These are phyloP conservation scores for Sporisorium exsertum DNA, from an alignment of 1,284 basidiomycete genomes.

Conservation along the genomic window DNA sequence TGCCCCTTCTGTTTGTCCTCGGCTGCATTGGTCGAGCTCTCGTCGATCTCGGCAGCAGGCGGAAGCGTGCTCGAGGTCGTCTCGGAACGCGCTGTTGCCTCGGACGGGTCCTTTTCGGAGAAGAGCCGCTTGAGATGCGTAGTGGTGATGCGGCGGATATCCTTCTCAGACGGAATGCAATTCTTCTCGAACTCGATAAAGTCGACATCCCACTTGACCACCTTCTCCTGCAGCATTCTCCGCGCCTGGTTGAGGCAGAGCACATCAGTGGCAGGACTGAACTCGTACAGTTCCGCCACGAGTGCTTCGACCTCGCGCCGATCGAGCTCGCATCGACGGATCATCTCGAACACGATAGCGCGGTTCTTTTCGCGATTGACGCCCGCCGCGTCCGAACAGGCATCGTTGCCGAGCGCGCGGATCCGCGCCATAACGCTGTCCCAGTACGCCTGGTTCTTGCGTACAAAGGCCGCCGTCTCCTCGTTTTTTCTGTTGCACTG, in stretches of 20 bases:
- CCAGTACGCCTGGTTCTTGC: conserved; percentile 77
- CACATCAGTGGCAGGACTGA: conserved; percentile 76
- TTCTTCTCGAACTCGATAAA: conserved; percentile 74
- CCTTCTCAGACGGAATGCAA: conserved; percentile 71
- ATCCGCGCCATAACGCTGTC: conserved; percentile 73
- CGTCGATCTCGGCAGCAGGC: conserved; percentile 66
- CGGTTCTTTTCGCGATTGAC: conserved; percentile 51
- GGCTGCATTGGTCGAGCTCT: conserved; percentile 42
- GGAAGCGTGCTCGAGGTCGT: conserved; percentile 42
- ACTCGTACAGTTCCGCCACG: conserved; percentile 76
- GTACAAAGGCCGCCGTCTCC: conserved; percentile 83
- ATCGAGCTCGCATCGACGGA: conserved; percentile 55
- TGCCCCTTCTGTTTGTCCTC: conserved; percentile 23
- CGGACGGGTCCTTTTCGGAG: conserved; percentile 71
- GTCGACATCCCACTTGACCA: conserved; percentile 94
- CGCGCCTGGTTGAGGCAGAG: conserved; percentile 88
- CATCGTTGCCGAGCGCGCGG: conserved; percentile 72
- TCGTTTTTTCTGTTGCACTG: conserved; percentile 88
- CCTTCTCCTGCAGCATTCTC: conserved; percentile 88
- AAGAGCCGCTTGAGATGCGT: conserved; percentile 73
- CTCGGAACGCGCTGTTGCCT: conserved; percentile 25
- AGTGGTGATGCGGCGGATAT: conserved; percentile 68
- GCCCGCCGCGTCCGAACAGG: conserved; percentile 52
- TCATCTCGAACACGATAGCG: conserved; percentile 45
- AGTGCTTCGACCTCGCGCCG: conserved; percentile 78